Evolutionary conservation across 2,329 filamentous ascomycete genomes (phyloP), one percentile per base, ranked within the genome.

Genomic region (Emericellopsis atlantica): DNA sequence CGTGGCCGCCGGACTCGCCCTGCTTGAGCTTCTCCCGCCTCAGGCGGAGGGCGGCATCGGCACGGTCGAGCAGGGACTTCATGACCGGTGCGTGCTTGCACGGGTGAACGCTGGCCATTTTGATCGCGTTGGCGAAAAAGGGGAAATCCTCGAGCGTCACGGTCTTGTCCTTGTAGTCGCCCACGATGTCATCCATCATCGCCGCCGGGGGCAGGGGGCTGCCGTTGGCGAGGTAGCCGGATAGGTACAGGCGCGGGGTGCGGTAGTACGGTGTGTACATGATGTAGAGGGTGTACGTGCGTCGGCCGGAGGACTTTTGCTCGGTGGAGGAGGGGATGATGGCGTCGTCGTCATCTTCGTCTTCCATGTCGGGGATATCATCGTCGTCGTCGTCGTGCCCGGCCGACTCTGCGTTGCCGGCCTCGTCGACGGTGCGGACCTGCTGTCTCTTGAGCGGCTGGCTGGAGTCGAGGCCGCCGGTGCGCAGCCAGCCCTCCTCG

Each of bases 241-340:
- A 93, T 37, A 98, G 79, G 62, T 95, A 98, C 53, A 96, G 77
- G 29, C 92, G 86, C 0, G 92, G 92, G 4, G 92, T 96, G 51
- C 87, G 84, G 66, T 96, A 98, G 69, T 94, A 95, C 32, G 89
- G 84, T 5, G 89, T 86, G 67, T 98, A 98, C 65, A 88, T 92
- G 55, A 98, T 96, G 72, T 98, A 98, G 49, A 98, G 81, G 36
- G 84, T 95, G 62, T 98, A 98, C n/a, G 86, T 94, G 50, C 92
- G 84, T 40, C 85, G 75, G 41, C 84, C 81, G 43, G 86, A 94
- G 49, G 15, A 18, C 46, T 59, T 64, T 40, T 62, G 65, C 43
- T 66, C 62, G 7, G 61, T 57, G 6, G 77, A 70, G 51, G 94
- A 88, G 11, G 84, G 74, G 54, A 96, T 96, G 56, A 98, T 96